Evolutionary conservation across 2,329 filamentous ascomycete genomes (phyloP).

Genomic region (Trichoderma sp.): DNA sequence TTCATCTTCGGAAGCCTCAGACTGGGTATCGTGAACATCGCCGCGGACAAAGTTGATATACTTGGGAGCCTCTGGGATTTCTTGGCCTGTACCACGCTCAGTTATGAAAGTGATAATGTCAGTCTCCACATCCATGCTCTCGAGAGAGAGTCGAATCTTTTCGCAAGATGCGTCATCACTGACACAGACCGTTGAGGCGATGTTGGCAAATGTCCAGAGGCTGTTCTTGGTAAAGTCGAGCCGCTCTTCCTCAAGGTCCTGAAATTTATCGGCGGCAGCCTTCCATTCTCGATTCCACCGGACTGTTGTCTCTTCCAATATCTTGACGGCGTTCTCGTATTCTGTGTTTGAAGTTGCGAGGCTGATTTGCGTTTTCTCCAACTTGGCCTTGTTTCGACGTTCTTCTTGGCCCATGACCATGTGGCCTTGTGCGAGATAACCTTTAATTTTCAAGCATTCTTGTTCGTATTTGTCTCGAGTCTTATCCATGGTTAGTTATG

Average conservation of each 20-base stretch:
- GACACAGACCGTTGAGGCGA: constrained; percentile 94
- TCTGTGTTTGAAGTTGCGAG: constrained; percentile 87
- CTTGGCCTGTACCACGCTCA: constrained; percentile 86
- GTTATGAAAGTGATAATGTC: constrained; percentile 89
- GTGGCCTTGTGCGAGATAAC: constrained; percentile 95
- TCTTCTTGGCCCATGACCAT: constrained; percentile 99
- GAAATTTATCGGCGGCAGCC: constrained; percentile 95
- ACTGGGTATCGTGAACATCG: constrained; percentile 75
- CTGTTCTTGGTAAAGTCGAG: constrained; percentile 98
- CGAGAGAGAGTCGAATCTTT: constrained; percentile 88
- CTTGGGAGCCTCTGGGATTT: constrained; percentile 94
- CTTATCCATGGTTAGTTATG: constrained; percentile 39
- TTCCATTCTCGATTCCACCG: constrained; percentile 99
- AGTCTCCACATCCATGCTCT: constrained; percentile 95
- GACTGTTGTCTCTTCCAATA: constrained; percentile 89
- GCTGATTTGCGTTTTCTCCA: constrained; percentile 98
- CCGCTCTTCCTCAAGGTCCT: constrained; percentile 95
- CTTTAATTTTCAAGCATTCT: constrained; percentile 97
- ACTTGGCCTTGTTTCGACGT: constrained; percentile 95
- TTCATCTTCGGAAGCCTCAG: constrained; percentile 81
- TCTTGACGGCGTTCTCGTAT: constrained; percentile 90
- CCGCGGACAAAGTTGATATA: constrained; percentile 99
- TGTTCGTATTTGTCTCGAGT: constrained; percentile 94
- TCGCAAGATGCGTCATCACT: constrained; percentile 96
- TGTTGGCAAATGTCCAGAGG: constrained; percentile 96